Conservation (phyloP, 495 filamentous ascomycete genomes). For the Penicillium canariense region DNA sequence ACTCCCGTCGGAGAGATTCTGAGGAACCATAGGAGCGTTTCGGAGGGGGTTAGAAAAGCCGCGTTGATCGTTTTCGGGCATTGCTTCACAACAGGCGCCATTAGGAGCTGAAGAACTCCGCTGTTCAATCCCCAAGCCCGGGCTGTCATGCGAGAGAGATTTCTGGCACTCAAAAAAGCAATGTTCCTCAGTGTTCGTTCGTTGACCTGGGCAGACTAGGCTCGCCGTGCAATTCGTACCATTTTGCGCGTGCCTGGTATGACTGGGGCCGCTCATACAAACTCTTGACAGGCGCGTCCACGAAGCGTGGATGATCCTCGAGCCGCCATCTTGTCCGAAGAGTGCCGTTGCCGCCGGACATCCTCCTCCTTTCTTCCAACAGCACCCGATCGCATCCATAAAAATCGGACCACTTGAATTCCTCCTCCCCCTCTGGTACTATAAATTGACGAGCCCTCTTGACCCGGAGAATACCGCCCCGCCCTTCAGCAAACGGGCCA, state of each 20-base stretch:
- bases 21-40: conserved; percentile 6
- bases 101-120: neutral
- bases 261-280: conserved; percentile 26
- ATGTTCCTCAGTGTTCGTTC: neutral
- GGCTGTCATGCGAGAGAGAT: neutral
- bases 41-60: conserved; percentile 9
- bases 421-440: conserved; percentile 13
- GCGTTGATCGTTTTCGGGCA: conserved; percentile 15
- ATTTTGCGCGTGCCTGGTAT: conserved; percentile 33
- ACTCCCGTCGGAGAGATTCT: neutral
- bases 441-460: conserved; percentile 17
- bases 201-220: conserved; percentile 25
- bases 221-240: conserved; percentile 22
- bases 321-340: conserved; percentile 25
- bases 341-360: conserved; percentile 22
- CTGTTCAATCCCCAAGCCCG: neutral
- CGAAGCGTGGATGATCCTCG: conserved; percentile 28
- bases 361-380: conserved; percentile 4
- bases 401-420: conserved; percentile 14
- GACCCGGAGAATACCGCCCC: conserved; percentile 18
- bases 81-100: neutral
- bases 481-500: conserved; percentile 18
- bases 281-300: conserved; percentile 29
- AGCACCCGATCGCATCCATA: conserved; percentile 26
- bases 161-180: neutral